These are phyloP conservation scores for Neocucurbitaria cava DNA, from an alignment of 2,329 filamentous ascomycete genomes.

Conservation along the genomic window DNA sequence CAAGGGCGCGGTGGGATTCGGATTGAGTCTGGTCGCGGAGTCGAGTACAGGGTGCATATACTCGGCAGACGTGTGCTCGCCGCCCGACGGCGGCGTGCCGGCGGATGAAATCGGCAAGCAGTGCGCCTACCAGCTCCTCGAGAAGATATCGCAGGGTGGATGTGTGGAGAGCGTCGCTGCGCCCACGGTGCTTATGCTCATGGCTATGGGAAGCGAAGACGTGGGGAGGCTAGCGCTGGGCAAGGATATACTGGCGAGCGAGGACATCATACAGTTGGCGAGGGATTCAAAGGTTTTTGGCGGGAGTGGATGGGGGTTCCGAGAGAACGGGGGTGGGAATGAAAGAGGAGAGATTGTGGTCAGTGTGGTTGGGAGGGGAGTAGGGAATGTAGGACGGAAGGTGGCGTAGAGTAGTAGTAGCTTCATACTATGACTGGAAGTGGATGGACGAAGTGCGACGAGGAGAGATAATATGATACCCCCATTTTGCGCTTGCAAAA, in stretches of 20 bases:
- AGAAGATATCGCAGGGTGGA: constrained; percentile 81
- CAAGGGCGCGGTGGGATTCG: constrained; percentile 86
- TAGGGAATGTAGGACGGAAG: constrained; percentile 95
- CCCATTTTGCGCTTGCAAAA: constrained; percentile 7
- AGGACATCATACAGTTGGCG: constrained; percentile 79
- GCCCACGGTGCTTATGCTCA: constrained; percentile 79
- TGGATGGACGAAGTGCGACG: too few relatives aligned
- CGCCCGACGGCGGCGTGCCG: constrained; percentile 78
- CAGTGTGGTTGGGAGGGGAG: constrained; percentile 89
- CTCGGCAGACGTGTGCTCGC: constrained; percentile 80
- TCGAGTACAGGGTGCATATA: constrained; percentile 87
- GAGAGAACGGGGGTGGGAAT: constrained; percentile 62
- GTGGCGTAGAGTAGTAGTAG: constrained; percentile 61
- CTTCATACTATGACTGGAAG: too few relatives aligned
- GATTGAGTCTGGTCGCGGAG: constrained; percentile 88
- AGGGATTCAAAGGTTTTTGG: constrained; percentile 90
- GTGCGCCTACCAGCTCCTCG: constrained; percentile 88
- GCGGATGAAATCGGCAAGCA: constrained; percentile 90
- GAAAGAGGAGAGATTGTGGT: constrained; percentile 74
- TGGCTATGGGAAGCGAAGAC: constrained; percentile 98
- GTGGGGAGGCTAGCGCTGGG: constrained; percentile 86
- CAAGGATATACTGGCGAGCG: constrained; percentile 79
- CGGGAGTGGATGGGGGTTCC: constrained; percentile 86
- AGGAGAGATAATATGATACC: constrained; percentile 31
- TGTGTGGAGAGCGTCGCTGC: constrained; percentile 77